These are phyloP conservation scores for Takakia lepidozioides DNA, from an alignment of 225 moss, liverwort and hornwort genomes.

Conservation along the genomic window DNA sequence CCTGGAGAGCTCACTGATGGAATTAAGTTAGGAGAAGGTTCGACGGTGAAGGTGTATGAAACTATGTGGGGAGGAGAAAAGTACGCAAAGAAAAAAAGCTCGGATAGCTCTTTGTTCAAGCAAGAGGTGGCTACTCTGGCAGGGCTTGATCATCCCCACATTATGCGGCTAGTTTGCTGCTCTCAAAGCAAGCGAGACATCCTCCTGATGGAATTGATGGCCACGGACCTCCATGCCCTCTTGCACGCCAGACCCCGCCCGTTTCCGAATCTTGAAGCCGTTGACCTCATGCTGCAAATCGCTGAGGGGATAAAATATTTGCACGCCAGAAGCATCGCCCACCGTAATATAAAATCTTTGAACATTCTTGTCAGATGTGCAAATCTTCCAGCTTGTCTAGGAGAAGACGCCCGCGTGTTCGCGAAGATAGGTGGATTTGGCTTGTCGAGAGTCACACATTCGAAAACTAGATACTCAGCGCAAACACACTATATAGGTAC, in stretches of 20 bases:
- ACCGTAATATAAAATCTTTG: conserved; percentile 17
- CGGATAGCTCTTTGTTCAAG: not conserved
- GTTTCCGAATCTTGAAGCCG: conserved; percentile 5
- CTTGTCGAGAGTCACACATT: conserved; percentile 5
- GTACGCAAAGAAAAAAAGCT: conserved; percentile 5
- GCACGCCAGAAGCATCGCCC: conserved; percentile 14
- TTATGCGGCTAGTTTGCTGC: conserved; percentile 6
- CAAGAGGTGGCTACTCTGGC: conserved; percentile 7
- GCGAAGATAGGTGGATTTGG: conserved; percentile 20
- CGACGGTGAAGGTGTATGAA: conserved; percentile 4
- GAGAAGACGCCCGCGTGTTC: not conserved
- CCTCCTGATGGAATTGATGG: conserved; percentile 17
- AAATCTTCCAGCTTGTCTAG: not conserved
- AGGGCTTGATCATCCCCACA: conserved; percentile 8
- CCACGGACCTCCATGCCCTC: conserved; percentile 3
- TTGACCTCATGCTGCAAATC: conserved; percentile 23
- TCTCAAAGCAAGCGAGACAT: not conserved
- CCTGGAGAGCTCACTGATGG: not conserved
- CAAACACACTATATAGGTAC: conserved; percentile 5
- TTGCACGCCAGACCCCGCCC: not conserved
- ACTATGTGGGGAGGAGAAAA: conserved; percentile 8
- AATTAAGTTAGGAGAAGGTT: not conserved
- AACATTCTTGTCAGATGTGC: conserved; percentile 15
- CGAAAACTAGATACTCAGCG: not conserved
- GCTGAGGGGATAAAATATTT: conserved; percentile 22